Evolutionary conservation across 2,329 filamentous ascomycete genomes (phyloP).

Genomic region (Ophiostoma tasmaniense): DNA sequence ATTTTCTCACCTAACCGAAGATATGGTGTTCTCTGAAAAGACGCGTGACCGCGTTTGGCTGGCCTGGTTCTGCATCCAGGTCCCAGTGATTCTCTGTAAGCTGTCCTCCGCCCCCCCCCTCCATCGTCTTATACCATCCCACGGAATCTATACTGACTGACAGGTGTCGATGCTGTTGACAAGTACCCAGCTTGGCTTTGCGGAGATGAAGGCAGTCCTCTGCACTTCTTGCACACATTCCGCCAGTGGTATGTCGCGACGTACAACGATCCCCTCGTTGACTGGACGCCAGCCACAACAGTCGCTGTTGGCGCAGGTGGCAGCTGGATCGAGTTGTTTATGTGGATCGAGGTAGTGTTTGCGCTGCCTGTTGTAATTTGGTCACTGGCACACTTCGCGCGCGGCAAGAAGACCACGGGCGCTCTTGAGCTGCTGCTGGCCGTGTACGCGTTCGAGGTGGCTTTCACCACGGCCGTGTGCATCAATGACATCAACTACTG

Average conservation of each 20-base stretch:
- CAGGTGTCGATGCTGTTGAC: constrained; percentile 46
- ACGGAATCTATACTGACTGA: neutral
- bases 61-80: constrained; percentile 28
- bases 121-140: neutral
- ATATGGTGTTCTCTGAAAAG: constrained; percentile 6
- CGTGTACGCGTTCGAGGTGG: constrained; percentile 43
- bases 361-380: constrained; percentile 44
- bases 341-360: constrained; percentile 41
- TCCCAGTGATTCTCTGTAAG: constrained; percentile 28
- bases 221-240: constrained; percentile 40
- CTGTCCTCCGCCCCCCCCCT: neutral
- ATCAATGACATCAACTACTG: constrained; percentile 42
- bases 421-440: constrained; percentile 42
- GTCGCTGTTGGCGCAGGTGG: constrained; percentile 20
- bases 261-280: constrained; percentile 47
- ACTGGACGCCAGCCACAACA: constrained; percentile 27
- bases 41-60: constrained; percentile 27
- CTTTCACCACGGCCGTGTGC: constrained; percentile 44
- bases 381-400: constrained; percentile 35
- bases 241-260: constrained; percentile 39
- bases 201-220: constrained; percentile 33
- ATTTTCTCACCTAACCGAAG: neutral
- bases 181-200: constrained; percentile 44
- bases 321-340: constrained; percentile 44
- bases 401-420: constrained; percentile 27